Base-by-base conservation (phyloP, 805 yeast genomes). In the Lachancea thermotolerans region DNA sequence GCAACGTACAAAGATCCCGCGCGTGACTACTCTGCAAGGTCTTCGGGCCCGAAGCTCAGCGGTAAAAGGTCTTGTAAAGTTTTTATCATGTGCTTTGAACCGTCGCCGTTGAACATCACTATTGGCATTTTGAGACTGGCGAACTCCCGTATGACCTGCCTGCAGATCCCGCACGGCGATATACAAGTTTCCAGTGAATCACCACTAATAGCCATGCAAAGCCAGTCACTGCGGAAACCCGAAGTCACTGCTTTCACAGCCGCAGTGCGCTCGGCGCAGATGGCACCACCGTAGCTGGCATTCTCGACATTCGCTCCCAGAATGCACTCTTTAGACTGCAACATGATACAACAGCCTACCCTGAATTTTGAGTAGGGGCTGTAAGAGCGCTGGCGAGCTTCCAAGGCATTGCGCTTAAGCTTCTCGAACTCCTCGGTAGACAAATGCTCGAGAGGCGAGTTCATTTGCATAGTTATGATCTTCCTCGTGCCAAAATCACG, bases 141-240 rank as follows among this genome's bases (percentile, higher is more conserved):
- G 62, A 90, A 91, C 62, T 91, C 99, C 33, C 96, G 71, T 29
- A 91, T 78, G 45, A 84, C 77, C 64, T 91, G 99, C 44, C 99
- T 72, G 58, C 99, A 91, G 32, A 93, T 82, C 3, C 99, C 99
- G 62, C 99, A 91, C 0, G 99, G 99, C 9, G 90, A 71, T 10
- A 85, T 80, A 28, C 81, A 75, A 8, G 66, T 64, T 1, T 73
- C 74, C 1, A 59, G 57, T 37, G 73, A 35, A 56, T 64, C 66
- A 58, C 65, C 67, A 30, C 53, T 53, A 25, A 54, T 55, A 10
- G 58, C 48, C 41, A 47, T 25, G 48, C 58, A 46, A 49, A 48
- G 35, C 70, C 71, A 49, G 42, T 49, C 41, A 54, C 56, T 42
- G 59, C 28, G 42, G 35, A 42, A 32, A 30, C 54, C 56, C 36